Evolutionary conservation across 1,139 yeast genomes (phyloP).

Genomic region (Magnusiomyces tetraspermus): DNA sequence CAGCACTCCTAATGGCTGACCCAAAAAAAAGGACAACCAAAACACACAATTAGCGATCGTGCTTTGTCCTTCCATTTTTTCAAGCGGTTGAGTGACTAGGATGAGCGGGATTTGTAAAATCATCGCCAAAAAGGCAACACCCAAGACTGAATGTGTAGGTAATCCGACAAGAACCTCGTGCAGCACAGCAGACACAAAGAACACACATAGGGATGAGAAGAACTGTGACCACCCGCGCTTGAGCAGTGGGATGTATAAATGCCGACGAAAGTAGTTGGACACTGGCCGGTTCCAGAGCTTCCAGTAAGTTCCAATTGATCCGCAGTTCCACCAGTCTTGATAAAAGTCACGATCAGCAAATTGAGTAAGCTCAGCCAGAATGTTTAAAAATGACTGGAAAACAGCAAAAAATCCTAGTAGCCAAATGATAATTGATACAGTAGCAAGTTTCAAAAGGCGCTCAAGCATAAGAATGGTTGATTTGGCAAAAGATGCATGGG

Average conservation of each 20-base stretch:
- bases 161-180: conserved; percentile 42
- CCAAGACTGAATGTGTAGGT: conserved; percentile 39
- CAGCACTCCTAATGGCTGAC: conserved; percentile 39
- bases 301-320: conserved; percentile 58
- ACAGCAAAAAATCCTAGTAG: conserved; percentile 35
- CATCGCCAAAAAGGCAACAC: conserved; percentile 39
- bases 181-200: conserved; percentile 36
- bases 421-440: conserved; percentile 38
- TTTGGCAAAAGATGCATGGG: background rate
- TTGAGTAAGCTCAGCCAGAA: conserved; percentile 50
- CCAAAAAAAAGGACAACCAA: conserved; percentile 39
- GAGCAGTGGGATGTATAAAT: conserved; percentile 42
- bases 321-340: conserved; percentile 70
- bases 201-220: conserved; percentile 31
- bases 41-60: conserved; percentile 38
- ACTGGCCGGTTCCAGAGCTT: conserved; percentile 62
- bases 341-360: conserved; percentile 64
- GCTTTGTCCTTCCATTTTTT: conserved; percentile 33
- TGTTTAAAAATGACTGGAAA: conserved; percentile 42
- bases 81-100: conserved; percentile 35
- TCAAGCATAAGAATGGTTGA: conserved; percentile 29
- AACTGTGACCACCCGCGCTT: conserved; percentile 29
- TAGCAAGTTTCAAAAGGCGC: conserved; percentile 33
- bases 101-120: conserved; percentile 37
- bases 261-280: conserved; percentile 52